Evolutionary conservation across 768 basidiomycete genomes (phyloP).

Genomic region (Phlebiopsis gigantea): DNA sequence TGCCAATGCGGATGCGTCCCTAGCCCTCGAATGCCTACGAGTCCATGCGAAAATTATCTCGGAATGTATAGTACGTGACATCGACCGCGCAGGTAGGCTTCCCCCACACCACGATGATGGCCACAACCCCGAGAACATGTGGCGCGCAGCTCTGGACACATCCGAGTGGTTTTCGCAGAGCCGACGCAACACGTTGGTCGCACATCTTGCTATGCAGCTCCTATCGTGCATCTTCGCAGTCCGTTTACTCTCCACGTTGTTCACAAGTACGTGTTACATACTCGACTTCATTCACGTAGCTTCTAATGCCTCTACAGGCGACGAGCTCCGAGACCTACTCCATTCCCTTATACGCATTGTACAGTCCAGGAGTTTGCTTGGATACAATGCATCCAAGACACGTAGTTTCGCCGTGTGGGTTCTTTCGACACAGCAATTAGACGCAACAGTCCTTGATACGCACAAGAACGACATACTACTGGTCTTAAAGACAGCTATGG

Average conservation of each 20-base stretch:
- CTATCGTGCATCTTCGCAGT: constrained; percentile 48
- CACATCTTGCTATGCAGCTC: constrained; percentile 47
- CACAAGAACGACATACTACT: background rate
- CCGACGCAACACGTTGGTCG: constrained; percentile 29
- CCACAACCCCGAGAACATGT: no score
- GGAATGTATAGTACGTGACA: background rate
- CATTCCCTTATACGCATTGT: background rate
- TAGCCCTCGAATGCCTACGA: background rate
- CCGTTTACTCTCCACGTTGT: constrained; percentile 37
- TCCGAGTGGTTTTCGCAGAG: no score
- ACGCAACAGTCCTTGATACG: background rate
- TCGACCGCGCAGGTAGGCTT: background rate
- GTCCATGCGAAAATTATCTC: background rate
- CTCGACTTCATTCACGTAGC: background rate
- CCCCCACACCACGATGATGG: background rate
- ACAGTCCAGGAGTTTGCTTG: background rate
- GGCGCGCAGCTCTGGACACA: no score
- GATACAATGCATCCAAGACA: background rate
- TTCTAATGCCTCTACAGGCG: background rate
- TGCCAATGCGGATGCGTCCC: background rate
- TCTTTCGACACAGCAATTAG: background rate
- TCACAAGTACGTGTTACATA: constrained; percentile 39
- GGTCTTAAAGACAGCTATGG: background rate
- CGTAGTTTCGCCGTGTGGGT: constrained; percentile 38
- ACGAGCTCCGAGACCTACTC: background rate